Conservation (phyloP, 2,329 filamentous ascomycete genomes). For the Penicillium janthinellum region DNA sequence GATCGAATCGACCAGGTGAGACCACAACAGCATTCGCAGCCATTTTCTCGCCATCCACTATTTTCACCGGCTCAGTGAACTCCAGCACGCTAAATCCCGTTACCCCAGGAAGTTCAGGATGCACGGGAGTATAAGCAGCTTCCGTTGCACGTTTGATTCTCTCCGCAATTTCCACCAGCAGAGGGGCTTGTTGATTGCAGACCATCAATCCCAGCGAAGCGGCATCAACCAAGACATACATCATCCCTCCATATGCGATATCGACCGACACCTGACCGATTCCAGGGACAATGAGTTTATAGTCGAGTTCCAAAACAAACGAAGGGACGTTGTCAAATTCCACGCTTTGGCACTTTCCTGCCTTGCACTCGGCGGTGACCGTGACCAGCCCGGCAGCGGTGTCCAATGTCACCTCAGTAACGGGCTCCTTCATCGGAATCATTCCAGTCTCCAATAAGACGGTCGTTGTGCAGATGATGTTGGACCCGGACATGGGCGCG, state of each 20-base stretch:
- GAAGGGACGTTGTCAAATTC: conserved; percentile 51
- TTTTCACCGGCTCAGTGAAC: conserved; percentile 41
- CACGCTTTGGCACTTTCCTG: conserved; percentile 49
- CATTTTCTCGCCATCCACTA: conserved; percentile 26
- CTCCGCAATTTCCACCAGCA: conserved; percentile 48
- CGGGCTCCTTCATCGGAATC: conserved; percentile 49
- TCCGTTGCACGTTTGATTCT: conserved; percentile 47
- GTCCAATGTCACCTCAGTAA: conserved; percentile 46
- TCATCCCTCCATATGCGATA: conserved; percentile 53
- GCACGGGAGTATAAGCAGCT: conserved; percentile 39
- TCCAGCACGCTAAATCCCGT: conserved; percentile 44
- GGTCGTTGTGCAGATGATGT: conserved; percentile 49
- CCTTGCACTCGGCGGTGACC: conserved; percentile 46
- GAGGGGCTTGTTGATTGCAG: conserved; percentile 33
- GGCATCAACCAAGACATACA: conserved; percentile 48
- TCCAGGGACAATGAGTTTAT: conserved; percentile 44
- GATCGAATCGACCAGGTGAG: conserved; percentile 49
- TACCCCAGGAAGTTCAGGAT: conserved; percentile 49
- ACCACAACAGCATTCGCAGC: conserved; percentile 49
- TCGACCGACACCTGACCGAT: conserved; percentile 46
- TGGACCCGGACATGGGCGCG: conserved; percentile 50
- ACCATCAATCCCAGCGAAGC: conserved; percentile 41
- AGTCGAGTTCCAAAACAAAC: conserved; percentile 47
- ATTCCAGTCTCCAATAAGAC: conserved; percentile 54
- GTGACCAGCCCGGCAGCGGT: conserved; percentile 49